Evolutionary conservation across 331 rosid species (phyloP).

Genomic region (Prunus yedoensis): DNA sequence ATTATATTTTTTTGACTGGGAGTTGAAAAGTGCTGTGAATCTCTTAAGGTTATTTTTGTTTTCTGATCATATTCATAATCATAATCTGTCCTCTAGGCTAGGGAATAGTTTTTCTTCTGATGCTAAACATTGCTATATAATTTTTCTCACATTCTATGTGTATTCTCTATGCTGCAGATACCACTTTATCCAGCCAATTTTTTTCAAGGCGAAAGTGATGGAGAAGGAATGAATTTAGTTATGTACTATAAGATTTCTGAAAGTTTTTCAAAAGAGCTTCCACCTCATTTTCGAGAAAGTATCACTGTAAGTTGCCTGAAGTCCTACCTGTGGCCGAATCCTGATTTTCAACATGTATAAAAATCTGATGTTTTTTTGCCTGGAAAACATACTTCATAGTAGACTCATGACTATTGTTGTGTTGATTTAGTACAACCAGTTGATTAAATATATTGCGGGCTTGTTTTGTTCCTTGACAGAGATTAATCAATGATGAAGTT

Average conservation of each 20-base stretch:
- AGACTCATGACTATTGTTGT: neutral
- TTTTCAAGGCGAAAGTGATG: constrained; percentile 86
- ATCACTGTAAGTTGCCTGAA: constrained; percentile 54
- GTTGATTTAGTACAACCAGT: neutral
- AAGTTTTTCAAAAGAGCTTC: constrained; percentile 68
- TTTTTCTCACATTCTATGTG: neutral
- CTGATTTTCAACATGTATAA: constrained; percentile 8
- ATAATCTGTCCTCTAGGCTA: neutral
- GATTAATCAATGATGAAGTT: constrained; percentile 84
- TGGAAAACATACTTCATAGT: neutral
- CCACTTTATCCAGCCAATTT: constrained; percentile 78
- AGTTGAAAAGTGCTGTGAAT: constrained; percentile 8
- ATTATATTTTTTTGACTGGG: neutral
- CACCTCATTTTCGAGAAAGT: constrained; percentile 62
- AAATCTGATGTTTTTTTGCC: constrained; percentile 8
- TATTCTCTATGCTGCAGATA: constrained; percentile 50
- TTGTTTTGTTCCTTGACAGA: constrained; percentile 50
- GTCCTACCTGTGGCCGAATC: neutral
- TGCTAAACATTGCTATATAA: neutral
- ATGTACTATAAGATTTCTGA: constrained; percentile 86
- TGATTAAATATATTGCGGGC: constrained; percentile 1
- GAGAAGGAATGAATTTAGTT: constrained; percentile 89
- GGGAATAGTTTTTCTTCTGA: neutral
- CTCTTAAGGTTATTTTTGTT: neutral
- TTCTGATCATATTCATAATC: neutral